These are phyloP conservation scores for Russula vinacea DNA, from an alignment of 768 basidiomycete species.

Conservation along the genomic window DNA sequence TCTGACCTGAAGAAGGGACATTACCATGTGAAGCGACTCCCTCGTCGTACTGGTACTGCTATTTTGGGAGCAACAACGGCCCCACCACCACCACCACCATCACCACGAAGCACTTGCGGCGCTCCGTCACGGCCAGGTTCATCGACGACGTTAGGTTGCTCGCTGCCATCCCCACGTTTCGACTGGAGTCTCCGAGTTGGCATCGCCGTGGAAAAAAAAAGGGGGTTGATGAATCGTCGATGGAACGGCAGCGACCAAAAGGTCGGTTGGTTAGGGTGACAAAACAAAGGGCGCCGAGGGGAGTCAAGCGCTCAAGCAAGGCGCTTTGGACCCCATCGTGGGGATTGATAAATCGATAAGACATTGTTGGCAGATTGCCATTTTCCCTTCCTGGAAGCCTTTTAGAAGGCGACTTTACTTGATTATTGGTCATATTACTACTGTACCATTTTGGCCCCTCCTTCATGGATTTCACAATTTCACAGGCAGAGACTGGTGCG, in stretches of 20 bases:
- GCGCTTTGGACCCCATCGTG: no score
- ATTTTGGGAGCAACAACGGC: not conserved
- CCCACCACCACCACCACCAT: not conserved
- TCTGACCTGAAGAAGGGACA: not conserved
- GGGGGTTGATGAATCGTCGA: not conserved
- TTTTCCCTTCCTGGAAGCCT: no score
- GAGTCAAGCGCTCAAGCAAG: not conserved
- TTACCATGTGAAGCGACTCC: constrained; percentile 12
- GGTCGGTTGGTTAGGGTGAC: not conserved
- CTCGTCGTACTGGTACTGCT: not conserved
- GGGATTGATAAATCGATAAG: not conserved
- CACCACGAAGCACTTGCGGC: constrained; percentile 8
- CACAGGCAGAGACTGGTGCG: no score
- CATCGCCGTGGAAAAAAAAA: constrained; percentile 1
- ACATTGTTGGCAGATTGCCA: not conserved
- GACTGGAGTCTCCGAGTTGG: constrained; percentile 9
- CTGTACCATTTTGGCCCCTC: no score
- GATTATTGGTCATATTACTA: no score
- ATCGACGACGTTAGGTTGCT: constrained; percentile 10
- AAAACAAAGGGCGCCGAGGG: not conserved
- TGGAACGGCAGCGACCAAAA: constrained; percentile 5
- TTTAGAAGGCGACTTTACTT: no score
- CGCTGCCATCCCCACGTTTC: constrained; percentile 14
- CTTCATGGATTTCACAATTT: no score
- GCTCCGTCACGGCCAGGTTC: constrained; percentile 5